phyloP scores from a whole-genome alignment of 148 eudicot genomes.

The Nyssa sinensis region DNA sequence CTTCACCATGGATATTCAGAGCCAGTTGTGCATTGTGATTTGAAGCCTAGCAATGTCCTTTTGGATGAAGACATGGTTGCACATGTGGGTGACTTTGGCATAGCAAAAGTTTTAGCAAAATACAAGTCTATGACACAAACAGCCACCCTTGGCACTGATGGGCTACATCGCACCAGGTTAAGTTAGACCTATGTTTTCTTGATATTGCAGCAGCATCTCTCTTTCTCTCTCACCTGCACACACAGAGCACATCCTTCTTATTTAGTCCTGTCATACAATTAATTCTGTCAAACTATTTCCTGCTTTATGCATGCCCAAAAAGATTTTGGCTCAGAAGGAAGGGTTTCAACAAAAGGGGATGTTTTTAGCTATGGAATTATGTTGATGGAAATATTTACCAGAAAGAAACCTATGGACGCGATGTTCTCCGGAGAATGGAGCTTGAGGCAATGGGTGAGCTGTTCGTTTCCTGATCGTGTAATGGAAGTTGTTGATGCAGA shows the following conservation, averaged over 20 bases:
- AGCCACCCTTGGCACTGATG: background rate
- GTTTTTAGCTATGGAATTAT: background rate
- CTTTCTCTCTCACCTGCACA: background rate
- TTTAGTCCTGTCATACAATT: too few relatives aligned
- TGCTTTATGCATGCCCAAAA: background rate
- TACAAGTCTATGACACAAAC: background rate
- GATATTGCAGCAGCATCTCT: background rate
- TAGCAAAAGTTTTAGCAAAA: background rate
- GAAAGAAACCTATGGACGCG: background rate
- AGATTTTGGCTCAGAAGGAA: constrained; percentile 9
- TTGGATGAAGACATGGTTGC: too few relatives aligned
- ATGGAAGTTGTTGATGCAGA: background rate
- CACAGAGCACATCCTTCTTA: too few relatives aligned
- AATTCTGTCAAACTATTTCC: too few relatives aligned
- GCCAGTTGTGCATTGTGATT: background rate
- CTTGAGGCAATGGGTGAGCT: constrained; percentile 2
- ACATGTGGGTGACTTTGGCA: background rate
- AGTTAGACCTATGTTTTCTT: background rate
- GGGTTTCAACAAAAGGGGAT: background rate
- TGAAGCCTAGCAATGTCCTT: too few relatives aligned
- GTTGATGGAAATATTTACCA: background rate
- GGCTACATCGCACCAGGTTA: constrained; percentile 8
- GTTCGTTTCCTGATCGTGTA: background rate
- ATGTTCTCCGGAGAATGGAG: background rate
- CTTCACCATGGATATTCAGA: background rate